Evolutionary conservation across 2,329 filamentous ascomycete species (phyloP), one percentile per base, ranked within the genome.

Genomic region (Xylariaceae sp.): DNA sequence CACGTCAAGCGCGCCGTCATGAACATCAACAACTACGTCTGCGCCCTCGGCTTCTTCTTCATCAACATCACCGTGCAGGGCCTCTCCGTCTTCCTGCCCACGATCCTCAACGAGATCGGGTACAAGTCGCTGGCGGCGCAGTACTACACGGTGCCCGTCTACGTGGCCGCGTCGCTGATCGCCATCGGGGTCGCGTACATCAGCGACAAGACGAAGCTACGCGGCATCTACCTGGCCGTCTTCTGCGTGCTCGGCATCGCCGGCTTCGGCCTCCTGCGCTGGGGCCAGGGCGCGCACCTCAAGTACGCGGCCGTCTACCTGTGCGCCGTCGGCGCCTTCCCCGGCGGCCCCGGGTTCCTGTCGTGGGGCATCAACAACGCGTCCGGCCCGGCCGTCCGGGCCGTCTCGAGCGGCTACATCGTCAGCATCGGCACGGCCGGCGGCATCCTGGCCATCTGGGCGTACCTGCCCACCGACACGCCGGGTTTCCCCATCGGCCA

Each of bases 21-120:
- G 35, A 75, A 73, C 59, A 67, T 79, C 52, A 76, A 76, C 59
- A 78, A 76, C 60, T 73, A 74, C 52, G 70, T 76, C 28, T 78
- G 73, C 53, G 73, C 72, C 2, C 52, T 69, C 4, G 74, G 74
- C 5, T 78, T 78, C 63, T 75, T 78, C 60, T 62, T 70, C 50
- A 73, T 76, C 61, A 78, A 79, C 57, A 71, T 79, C 50, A 77
- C 74, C 1, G 74, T 80, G 2, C 73, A 78, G 44, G 67, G 68
- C 1, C 50, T 71, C 9, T 70, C 67, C 7, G 66, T 70, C n/a
- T 71, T 72, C 50, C 59, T 70, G 53, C 68, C 67, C 9, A 70
- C 67, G n/a, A 66, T 71, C 35, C 56, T 72, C n/a, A 54, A 48
- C 13, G 62, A 70, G 18, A 50, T 70, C 18, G 56, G 61, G 15